Conservation (phyloP, 78 protist genomes). For the Paulinella micropora region DNA sequence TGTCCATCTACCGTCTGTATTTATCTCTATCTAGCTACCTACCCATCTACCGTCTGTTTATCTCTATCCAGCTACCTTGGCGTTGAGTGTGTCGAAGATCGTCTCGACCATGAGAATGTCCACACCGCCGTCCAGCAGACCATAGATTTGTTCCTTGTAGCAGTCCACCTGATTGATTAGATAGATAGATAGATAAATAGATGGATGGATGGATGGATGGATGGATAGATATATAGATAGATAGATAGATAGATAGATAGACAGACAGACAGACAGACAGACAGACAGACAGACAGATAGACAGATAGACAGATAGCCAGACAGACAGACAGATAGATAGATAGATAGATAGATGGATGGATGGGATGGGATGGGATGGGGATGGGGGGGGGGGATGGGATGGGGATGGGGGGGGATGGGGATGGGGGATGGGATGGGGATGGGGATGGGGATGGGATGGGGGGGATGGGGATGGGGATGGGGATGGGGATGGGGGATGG, state of each 20-base stretch:
- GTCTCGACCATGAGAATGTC: conserved; percentile 93
- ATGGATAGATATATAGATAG: not conserved
- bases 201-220: not conserved
- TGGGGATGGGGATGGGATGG: no score
- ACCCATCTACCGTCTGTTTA: no score
- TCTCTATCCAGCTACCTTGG: conserved; percentile 90
- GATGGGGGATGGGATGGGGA: no score
- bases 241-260: not conserved
- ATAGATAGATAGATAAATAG: not conserved
- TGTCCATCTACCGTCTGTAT: no score
- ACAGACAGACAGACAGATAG: not conserved
- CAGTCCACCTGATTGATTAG: not conserved
- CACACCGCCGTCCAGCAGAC: conserved; percentile 81
- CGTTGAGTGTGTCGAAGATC: conserved; percentile 91
- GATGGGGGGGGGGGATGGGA: no score
- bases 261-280: not conserved
- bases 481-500: no score
- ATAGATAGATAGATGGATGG: not conserved
- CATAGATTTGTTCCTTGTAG: conserved; percentile 31
- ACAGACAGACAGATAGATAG: not conserved
- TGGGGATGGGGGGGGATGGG: no score
- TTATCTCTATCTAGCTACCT: no score
- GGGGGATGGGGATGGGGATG: no score
- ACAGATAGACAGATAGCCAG: not conserved
- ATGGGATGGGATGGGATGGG: no score